Percentiles rank a stretch among this genome's conserved stretches.
Evolutionary conservation across 108 stramenopile genomes (phyloP).

Genomic region (Pseudonitzschia multiseries): DNA sequence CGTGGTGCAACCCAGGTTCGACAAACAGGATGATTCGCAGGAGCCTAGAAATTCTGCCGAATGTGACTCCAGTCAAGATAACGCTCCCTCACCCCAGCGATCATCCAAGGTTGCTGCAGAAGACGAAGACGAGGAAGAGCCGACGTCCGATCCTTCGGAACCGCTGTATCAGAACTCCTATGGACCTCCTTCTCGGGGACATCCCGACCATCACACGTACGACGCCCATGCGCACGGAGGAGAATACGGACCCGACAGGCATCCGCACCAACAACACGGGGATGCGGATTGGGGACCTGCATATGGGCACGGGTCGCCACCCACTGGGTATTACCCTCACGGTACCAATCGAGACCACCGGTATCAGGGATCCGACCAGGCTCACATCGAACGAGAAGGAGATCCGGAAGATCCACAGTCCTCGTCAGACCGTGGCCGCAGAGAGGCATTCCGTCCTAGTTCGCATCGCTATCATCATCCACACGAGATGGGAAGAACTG

Average conservation of each 20-base stretch:
- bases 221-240: background rate
- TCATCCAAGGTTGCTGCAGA: background rate
- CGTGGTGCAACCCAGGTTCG: constrained; percentile 47
- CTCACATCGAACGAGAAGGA: constrained; percentile 20
- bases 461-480: constrained; percentile 11
- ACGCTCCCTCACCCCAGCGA: constrained; percentile 22
- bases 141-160: background rate
- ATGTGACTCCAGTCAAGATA: constrained; percentile 15
- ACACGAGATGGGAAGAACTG: constrained; percentile 37
- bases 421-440: constrained; percentile 9
- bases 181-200: constrained; percentile 6
- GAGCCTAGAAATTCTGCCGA: constrained; percentile 1
- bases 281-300: constrained; percentile 9
- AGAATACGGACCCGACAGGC: constrained; percentile 19
- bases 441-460: constrained; percentile 30
- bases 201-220: constrained; percentile 1
- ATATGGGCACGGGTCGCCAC: constrained; percentile 19
- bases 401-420: constrained; percentile 9
- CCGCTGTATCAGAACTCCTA: constrained; percentile 16
- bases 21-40: constrained; percentile 16
- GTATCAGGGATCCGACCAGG: background rate
- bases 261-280: constrained; percentile 10
- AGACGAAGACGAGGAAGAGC: background rate
- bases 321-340: constrained; percentile 25
- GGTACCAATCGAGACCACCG: background rate